Percentiles rank a stretch among this genome's conserved stretches.
phyloP scores from a whole-genome alignment of 1,284 basidiomycete genomes.

The Exsudoporus floridanus region DNA sequence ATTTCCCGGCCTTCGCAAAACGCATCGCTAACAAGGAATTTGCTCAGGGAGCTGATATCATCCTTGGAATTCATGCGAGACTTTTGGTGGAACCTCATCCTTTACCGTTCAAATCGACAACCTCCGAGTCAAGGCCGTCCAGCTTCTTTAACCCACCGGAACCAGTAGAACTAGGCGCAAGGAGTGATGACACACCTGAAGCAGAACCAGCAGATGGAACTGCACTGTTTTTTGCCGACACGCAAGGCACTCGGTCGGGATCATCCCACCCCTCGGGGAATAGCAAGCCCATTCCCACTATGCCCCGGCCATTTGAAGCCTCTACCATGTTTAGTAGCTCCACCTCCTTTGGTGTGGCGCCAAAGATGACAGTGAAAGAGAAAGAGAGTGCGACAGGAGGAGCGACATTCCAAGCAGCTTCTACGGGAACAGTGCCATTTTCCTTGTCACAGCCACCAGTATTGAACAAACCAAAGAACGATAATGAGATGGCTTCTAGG shows the following conservation, averaged over 20 bases:
- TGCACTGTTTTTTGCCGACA: background rate
- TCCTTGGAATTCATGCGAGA: conserved; percentile 24
- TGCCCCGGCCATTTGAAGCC: no score
- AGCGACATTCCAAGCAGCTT: background rate
- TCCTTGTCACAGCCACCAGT: background rate
- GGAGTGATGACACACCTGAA: background rate
- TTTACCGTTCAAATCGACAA: background rate
- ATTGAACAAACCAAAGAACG: background rate
- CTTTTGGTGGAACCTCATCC: conserved; percentile 13
- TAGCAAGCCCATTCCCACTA: no score
- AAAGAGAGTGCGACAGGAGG: background rate
- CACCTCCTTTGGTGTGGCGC: no score
- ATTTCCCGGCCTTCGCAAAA: conserved; percentile 13
- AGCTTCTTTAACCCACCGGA: background rate
- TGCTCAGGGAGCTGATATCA: conserved; percentile 24
- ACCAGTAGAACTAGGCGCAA: background rate
- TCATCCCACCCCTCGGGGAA: no score
- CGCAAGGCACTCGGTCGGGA: no score
- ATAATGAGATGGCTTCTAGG: no score
- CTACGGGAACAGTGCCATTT: background rate
- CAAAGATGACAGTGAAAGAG: no score
- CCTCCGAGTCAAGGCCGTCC: no score
- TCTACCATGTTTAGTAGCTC: no score
- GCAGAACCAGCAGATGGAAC: background rate
- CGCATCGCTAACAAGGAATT: conserved; percentile 25